Conservation (phyloP, 345 rosid species). For the Syzygium grande region DNA sequence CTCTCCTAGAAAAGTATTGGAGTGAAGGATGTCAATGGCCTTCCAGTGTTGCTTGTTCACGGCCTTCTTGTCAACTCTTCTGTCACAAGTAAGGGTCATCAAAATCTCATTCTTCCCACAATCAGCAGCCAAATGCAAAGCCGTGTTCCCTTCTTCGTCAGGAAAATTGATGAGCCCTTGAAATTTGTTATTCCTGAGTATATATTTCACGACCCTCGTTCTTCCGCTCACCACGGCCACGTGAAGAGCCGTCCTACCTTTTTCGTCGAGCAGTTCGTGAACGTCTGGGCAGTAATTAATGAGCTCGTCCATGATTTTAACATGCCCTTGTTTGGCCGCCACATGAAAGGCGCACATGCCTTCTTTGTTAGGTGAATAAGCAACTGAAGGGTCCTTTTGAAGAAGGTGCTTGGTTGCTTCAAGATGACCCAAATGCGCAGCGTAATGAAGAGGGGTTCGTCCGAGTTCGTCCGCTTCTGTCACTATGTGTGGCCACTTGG, state of each 20-base stretch:
- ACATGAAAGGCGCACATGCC: constrained; percentile 20
- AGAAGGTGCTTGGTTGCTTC: constrained; percentile 1
- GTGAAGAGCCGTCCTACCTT: constrained; percentile 22
- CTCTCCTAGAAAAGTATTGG: constrained; percentile 5
- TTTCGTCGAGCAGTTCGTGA: constrained; percentile 7
- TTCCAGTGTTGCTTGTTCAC: constrained; percentile 18
- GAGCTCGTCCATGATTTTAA: neutral
- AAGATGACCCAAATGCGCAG: constrained; percentile 10
- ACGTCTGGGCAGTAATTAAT: constrained; percentile 1
- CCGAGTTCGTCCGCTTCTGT: constrained; percentile 4
- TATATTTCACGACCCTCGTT: constrained; percentile 3
- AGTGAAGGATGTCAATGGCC: constrained; percentile 17
- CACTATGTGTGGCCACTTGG: constrained; percentile 3
- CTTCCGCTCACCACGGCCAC: constrained; percentile 19
- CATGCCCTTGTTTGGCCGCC: constrained; percentile 13
- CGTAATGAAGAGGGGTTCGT: constrained; percentile 26
- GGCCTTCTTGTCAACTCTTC: constrained; percentile 15
- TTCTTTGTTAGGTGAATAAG: constrained; percentile 2
- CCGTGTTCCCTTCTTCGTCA: constrained; percentile 31
- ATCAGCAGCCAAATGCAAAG: constrained; percentile 28
- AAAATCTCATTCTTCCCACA: constrained; percentile 1
- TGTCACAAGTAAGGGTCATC: constrained; percentile 8
- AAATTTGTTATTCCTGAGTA: constrained; percentile 3
- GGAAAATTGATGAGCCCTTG: constrained; percentile 14
- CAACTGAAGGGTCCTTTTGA: neutral